Percentiles rank a stretch among this genome's conserved stretches.
Conservation (phyloP, 2,329 filamentous ascomycete species). For the Xylaria sp. region DNA sequence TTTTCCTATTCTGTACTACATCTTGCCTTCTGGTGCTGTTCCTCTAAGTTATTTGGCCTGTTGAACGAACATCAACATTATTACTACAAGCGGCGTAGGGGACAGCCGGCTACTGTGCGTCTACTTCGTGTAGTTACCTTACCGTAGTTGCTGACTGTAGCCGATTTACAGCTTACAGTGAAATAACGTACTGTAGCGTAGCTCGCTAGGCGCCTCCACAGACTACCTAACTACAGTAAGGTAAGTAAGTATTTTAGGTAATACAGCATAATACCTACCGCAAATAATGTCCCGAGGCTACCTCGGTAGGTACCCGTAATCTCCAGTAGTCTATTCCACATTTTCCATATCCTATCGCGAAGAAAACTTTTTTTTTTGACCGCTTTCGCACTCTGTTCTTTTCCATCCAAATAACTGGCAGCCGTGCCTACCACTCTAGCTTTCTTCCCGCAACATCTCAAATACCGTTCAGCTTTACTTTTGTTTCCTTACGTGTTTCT, state of each 20-base stretch:
- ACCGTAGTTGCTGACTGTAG: not conserved
- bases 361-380: slow-evolving; percentile 2
- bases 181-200: not conserved
- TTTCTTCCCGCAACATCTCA: not conserved
- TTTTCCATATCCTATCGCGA: too few relatives aligned
- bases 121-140: not conserved
- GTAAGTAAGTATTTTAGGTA: too few relatives aligned
- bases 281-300: too few relatives aligned
- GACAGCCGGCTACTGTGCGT: not conserved
- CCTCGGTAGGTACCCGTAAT: too few relatives aligned
- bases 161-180: not conserved
- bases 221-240: too few relatives aligned
- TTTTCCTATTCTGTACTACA: not conserved
- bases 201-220: too few relatives aligned
- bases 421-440: not conserved
- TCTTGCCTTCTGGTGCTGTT: not conserved
- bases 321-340: too few relatives aligned
- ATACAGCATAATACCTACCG: too few relatives aligned
- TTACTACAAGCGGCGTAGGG: not conserved
- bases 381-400: not conserved
- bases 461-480: not conserved
- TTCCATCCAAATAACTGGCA: not conserved
- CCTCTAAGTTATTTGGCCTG: too few relatives aligned
- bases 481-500: not conserved
- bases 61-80: not conserved